phyloP scores from a whole-genome alignment of 352 stramenopile species.

The Phytophthora cryptogea region DNA sequence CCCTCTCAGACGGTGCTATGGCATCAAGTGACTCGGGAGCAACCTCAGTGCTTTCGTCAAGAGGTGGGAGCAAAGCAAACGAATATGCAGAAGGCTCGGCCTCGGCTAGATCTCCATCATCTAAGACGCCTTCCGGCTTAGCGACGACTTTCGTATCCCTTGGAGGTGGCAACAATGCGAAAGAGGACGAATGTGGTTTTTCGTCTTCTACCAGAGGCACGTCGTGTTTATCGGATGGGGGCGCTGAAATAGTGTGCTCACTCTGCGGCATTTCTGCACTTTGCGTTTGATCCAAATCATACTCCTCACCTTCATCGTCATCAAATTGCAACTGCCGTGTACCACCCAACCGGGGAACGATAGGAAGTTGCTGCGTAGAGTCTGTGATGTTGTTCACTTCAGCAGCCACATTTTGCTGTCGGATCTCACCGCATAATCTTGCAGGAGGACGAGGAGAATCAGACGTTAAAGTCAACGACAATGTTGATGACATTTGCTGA shows the following conservation, averaged over 20 bases:
- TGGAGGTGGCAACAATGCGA: conserved; percentile 24
- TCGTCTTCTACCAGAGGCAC: conserved; percentile 1
- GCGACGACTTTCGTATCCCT: background rate
- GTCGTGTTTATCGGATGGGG: conserved; percentile 1
- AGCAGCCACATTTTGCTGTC: background rate
- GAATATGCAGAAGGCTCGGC: conserved; percentile 26
- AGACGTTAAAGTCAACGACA: conserved; percentile 20
- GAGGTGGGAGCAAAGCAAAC: conserved; percentile 30
- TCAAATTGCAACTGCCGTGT: conserved; percentile 62
- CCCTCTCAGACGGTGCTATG: background rate
- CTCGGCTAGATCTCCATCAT: conserved; percentile 14
- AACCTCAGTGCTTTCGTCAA: background rate
- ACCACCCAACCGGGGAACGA: conserved; percentile 23
- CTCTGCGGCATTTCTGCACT: background rate
- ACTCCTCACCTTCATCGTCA: conserved; percentile 2
- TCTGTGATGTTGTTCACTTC: conserved; percentile 4
- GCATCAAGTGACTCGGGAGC: background rate
- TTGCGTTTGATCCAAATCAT: conserved; percentile 10
- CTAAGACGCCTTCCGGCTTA: conserved; percentile 1
- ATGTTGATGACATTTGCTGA: conserved; percentile 30
- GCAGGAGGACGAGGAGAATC: conserved; percentile 23
- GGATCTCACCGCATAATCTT: background rate
- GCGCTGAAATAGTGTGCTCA: background rate
- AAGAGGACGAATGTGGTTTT: conserved; percentile 14
- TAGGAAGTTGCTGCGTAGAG: conserved; percentile 13